Evolutionary conservation across 805 yeast species (phyloP).

Genomic region (Wickerhamiella azymoides): DNA sequence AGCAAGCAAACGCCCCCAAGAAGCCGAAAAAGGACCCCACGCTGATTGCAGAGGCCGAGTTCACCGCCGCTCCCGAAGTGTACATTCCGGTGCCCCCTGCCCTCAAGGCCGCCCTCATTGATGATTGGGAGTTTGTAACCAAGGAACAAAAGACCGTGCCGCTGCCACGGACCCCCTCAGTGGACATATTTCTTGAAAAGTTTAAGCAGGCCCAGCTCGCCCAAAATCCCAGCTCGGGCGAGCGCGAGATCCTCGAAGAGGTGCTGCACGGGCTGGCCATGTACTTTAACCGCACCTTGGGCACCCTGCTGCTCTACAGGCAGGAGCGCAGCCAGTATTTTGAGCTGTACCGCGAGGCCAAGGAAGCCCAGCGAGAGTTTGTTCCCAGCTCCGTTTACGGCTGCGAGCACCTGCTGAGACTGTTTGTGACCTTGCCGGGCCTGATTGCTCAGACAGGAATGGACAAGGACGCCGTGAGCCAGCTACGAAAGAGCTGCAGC

Average conservation of each 20-base stretch:
- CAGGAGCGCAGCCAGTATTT: slow-evolving; percentile 65
- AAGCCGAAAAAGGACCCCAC: slow-evolving; percentile 10
- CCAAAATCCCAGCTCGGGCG: slow-evolving; percentile 20
- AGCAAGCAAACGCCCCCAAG: slow-evolving; percentile 5
- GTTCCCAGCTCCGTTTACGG: slow-evolving; percentile 49
- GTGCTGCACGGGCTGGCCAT: slow-evolving; percentile 52
- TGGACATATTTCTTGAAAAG: slow-evolving; percentile 39
- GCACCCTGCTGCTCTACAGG: slow-evolving; percentile 55
- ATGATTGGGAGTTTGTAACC: slow-evolving; percentile 89
- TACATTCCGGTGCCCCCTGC: slow-evolving; percentile 45
- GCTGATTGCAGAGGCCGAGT: slow-evolving; percentile 27
- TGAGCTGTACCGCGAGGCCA: slow-evolving; percentile 30
- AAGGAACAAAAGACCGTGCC: slow-evolving; percentile 58
- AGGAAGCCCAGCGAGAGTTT: slow-evolving; percentile 17
- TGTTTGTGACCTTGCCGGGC: slow-evolving; percentile 70
- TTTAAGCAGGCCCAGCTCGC: slow-evolving; percentile 29
- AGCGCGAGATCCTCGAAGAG: slow-evolving; percentile 45
- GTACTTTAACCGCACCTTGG: slow-evolving; percentile 63
- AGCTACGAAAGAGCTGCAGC: slow-evolving; percentile 41
- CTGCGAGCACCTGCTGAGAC: slow-evolving; percentile 63
- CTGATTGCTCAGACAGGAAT: slow-evolving; percentile 63
- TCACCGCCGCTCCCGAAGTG: slow-evolving; percentile 34
- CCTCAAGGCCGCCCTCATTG: slow-evolving; percentile 60
- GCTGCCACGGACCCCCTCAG: slow-evolving; percentile 47
- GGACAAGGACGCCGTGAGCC: slow-evolving; percentile 58